Base-by-base conservation (phyloP, 108 stramenopile genomes). In the Cyclotella baltica region DNA sequence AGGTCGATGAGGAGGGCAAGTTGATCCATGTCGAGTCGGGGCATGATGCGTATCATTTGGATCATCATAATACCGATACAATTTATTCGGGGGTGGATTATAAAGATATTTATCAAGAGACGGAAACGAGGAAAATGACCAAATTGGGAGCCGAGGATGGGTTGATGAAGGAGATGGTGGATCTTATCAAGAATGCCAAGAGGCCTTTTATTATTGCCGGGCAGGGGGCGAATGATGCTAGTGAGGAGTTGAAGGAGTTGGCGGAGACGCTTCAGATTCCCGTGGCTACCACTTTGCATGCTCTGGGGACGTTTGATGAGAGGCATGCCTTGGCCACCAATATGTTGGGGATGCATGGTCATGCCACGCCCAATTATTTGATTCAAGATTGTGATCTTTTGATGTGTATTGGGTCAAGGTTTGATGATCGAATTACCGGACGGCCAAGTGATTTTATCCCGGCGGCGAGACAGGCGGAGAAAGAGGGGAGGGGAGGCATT, bases 321-420 rank as follows among this genome's bases (percentile, higher is more conserved):
- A 70, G 96, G 37, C 87, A 90, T 74, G 85, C 83, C 22, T 90
- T 96, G 15, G 93, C 96, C 46, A 84, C 94, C 57, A 94, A 94
- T 62, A 94, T 96, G 91, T 67, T 96, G 63, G 93, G 96, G 33
- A 96, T 96, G 96, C 96, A 96, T 80, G 96, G 93, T 0, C 93
- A 94, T 46, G 88, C 96, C 11, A 94, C 92, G 35, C 93, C 96
- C 23, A 96, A 96, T 78, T 96, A 88, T 57, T 77, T 94, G 82
- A 85, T 93, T n/a, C 96, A 96, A 79, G 90, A 94, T 51, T 87
- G 92, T 18, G 96, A 96, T 70, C 89, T 96, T 47, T 85, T 96
- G 71, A 87, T 96, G 28, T 86, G 85, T 48, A 83, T 96, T 29
- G 96, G 96, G 57, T 94, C 96, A 27, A 84, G 96, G 56, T 96